Evolutionary conservation across 495 filamentous ascomycete genomes (phyloP).

Genomic region (Hyaloscypha variabilis): DNA sequence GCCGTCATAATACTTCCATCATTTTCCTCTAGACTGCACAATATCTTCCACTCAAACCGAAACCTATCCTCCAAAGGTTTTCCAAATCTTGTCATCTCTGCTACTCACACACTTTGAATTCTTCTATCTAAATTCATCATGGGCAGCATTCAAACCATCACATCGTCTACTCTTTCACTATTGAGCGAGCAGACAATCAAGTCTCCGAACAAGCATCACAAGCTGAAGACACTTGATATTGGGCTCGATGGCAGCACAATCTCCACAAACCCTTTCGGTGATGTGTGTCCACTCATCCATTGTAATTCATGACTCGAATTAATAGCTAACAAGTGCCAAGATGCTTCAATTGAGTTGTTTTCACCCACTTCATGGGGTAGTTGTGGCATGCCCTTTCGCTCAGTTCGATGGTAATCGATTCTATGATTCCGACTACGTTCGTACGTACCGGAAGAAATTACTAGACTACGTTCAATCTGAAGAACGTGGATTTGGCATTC

Average conservation of each 20-base stretch:
- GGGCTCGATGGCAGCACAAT: conserved; percentile 11
- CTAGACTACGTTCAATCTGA: conserved; percentile 17
- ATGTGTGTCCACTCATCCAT: not conserved
- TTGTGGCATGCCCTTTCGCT: conserved; percentile 19
- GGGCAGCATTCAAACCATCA: not conserved
- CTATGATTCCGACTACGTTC: conserved; percentile 23
- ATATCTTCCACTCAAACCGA: too few relatives aligned
- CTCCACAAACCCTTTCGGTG: conserved; percentile 1
- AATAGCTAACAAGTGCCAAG: conserved; percentile 1
- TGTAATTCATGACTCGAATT: not conserved
- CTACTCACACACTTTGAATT: too few relatives aligned
- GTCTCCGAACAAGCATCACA: not conserved
- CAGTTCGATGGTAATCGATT: conserved; percentile 24
- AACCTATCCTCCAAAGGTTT: too few relatives aligned
- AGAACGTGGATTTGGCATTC: conserved; percentile 12
- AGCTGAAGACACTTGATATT: conserved; percentile 22
- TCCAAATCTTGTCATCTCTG: too few relatives aligned
- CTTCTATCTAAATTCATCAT: too few relatives aligned
- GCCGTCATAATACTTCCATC: not conserved
- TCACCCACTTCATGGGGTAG: conserved; percentile 25
- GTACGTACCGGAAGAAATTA: conserved; percentile 18
- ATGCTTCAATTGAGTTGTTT: conserved; percentile 21
- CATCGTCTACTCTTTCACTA: not conserved
- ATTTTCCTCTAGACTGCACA: not conserved
- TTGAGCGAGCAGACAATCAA: not conserved